A percentile compares a stretch with the other conserved stretches of the same genome.
These are phyloP conservation scores for Cladobotryum mycophilum DNA, from an alignment of 2,329 filamentous ascomycete species.

Conservation along the genomic window DNA sequence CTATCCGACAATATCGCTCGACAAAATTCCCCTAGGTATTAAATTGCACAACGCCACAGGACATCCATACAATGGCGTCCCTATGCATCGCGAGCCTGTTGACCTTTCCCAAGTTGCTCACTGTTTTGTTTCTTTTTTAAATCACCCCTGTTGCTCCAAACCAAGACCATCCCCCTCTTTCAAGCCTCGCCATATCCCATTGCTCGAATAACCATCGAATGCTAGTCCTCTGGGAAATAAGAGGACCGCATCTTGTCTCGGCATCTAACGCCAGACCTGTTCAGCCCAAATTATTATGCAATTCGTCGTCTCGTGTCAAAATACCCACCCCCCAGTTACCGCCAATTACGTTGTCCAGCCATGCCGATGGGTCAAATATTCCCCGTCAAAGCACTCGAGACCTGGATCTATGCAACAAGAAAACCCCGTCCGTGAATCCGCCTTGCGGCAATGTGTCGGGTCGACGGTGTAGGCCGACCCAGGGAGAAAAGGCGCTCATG, in stretches of 20 bases:
- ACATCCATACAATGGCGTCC: slow-evolving; percentile 10
- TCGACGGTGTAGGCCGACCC: neutral
- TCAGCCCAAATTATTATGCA: slow-evolving; percentile 5
- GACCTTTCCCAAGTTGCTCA: slow-evolving; percentile 8
- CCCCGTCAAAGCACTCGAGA: slow-evolving; percentile 6
- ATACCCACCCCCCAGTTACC: slow-evolving; percentile 3
- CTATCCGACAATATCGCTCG: slow-evolving; percentile 2
- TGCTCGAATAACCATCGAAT: neutral
- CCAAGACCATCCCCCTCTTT: neutral
- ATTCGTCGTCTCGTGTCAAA: slow-evolving; percentile 10
- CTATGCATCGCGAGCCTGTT: slow-evolving; percentile 9
- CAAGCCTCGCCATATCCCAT: neutral
- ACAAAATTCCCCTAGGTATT: slow-evolving; percentile 1
- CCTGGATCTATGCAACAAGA: slow-evolving; percentile 12
- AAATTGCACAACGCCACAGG: slow-evolving; percentile 14
- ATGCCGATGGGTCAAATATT: slow-evolving; percentile 1
- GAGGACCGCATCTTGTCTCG: neutral
- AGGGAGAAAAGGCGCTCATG: slow-evolving; percentile 1
- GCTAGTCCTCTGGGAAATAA: neutral
- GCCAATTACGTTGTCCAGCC: slow-evolving; percentile 9
- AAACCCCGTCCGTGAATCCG: neutral
- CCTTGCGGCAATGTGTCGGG: neutral
- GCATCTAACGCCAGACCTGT: neutral
- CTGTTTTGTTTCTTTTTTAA: slow-evolving; percentile 3
- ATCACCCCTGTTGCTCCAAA: slow-evolving; percentile 5